Evolutionary conservation across 495 filamentous ascomycete species (phyloP).

Genomic region (Neurospora sp.): DNA sequence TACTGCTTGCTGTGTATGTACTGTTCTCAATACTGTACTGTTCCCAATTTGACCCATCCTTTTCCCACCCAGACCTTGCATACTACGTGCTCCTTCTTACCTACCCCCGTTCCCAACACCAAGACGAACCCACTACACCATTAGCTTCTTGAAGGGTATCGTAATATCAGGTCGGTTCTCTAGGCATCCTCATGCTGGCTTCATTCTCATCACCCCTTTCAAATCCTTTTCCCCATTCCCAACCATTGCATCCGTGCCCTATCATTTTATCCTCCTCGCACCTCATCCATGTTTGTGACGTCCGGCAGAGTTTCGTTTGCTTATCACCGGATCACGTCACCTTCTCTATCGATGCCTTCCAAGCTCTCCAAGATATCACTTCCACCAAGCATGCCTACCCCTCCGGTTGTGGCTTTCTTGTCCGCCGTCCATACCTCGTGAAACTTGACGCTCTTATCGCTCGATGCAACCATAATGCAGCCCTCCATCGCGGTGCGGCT

Average conservation of each 20-base stretch:
- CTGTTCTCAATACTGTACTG: not conserved
- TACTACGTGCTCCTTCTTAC: not conserved
- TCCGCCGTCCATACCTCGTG: slow-evolving; percentile 83
- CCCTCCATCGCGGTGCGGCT: slow-evolving; percentile 66
- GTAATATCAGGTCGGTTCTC: not conserved
- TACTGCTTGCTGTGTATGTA: not conserved
- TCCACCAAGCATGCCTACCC: slow-evolving; percentile 64
- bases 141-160: not conserved
- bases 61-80: not conserved
- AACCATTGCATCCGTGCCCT: not conserved
- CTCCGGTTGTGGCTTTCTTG: slow-evolving; percentile 43
- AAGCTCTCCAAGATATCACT: slow-evolving; percentile 81
- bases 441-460: slow-evolving; percentile 90
- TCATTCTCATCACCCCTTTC: not conserved
- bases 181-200: not conserved
- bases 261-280: too few species aligned
- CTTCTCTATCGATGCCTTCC: slow-evolving; percentile 76
- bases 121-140: not conserved
- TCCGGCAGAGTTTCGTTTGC: not conserved
- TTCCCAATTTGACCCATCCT: not conserved
- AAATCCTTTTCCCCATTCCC: not conserved
- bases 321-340: slow-evolving; percentile 44
- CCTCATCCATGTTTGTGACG: not conserved
- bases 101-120: not conserved
- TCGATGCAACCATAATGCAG: slow-evolving; percentile 88